Evolutionary conservation across 306 rosid species (phyloP), one percentile per base, ranked within the genome.

Genomic region (Vicia sativa): DNA sequence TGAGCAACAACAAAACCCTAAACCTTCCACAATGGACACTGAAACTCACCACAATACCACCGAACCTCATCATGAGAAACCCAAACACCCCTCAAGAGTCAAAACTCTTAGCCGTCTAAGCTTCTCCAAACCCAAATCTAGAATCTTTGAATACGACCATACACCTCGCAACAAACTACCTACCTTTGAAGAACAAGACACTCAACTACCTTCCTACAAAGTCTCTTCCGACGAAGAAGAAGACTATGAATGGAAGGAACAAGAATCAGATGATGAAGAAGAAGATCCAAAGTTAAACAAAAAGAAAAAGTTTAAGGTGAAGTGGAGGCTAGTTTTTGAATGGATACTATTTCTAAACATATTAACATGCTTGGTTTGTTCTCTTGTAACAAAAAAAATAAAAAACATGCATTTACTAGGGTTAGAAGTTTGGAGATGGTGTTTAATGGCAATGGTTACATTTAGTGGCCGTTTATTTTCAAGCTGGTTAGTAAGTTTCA

Each of bases 71-170:
- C 76, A 72, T 13, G 79, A 73, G 29, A 77, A 69, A 12, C 74
- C 64, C 26, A 70, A 74, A 26, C 61, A 49, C 13, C 77, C 79
- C 50, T 16, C 52, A 42, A 77, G 68, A 38, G 18, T 44, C 3
- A 77, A 58, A 73, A 77, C 78, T 5, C 82, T 83, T 4, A 68
- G 63, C 26, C 80, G 82, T 39, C 78, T 83, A 11, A 83, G 54
- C 74, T 83, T 83, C 77, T 83, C 87, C 31, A 80, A 80, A 50
- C 87, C 87, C 35, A 83, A 80, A 67, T 83, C 87, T 4, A 55
- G 87, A 31, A 11, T 83, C 67, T 71, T 43, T 3, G 87, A 83
- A 52, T 44, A 38, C 50, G 39, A 64, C 62, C 31, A 76, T 18
- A 49, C 46, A 5, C 71, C 65, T 21, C 71, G 53, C 56, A 42